Conservation (phyloP, 2,329 filamentous ascomycete species). For the Hawksworthiomyces lignivorus region DNA sequence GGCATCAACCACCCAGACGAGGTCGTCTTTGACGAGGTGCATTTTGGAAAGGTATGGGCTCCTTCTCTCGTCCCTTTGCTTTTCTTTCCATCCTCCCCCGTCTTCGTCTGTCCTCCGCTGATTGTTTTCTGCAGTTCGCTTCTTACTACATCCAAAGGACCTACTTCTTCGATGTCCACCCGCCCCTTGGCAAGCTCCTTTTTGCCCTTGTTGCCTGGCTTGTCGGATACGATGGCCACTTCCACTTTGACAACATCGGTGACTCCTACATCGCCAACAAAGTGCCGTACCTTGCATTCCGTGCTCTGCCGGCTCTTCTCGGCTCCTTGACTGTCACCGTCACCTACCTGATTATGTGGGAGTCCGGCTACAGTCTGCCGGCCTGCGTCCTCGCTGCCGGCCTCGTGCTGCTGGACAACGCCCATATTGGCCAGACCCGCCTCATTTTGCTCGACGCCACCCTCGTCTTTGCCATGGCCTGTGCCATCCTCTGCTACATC, state of each 20-base stretch:
- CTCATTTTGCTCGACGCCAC: conserved; percentile 93
- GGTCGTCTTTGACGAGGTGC: conserved; percentile 98
- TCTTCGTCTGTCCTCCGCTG: not conserved
- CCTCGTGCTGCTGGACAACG: conserved; percentile 90
- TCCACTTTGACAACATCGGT: conserved; percentile 98
- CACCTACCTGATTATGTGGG: conserved; percentile 98
- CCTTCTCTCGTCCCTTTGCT: not conserved
- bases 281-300: conserved; percentile 93
- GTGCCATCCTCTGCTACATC: conserved; percentile 88
- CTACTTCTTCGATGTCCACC: conserved; percentile 99
- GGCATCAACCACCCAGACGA: conserved; percentile 92
- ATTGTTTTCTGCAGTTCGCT: conserved; percentile 45
- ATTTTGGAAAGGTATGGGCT: conserved; percentile 87
- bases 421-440: conserved; percentile 92
- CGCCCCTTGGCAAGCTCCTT: conserved; percentile 94
- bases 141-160: conserved; percentile 88
- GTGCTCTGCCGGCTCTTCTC: conserved; percentile 83
- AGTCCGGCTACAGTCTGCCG: conserved; percentile 93
- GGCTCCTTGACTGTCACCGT: conserved; percentile 91
- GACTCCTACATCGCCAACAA: conserved; percentile 97
- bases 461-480: conserved; percentile 90
- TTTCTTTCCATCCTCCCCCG: not conserved
- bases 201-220: conserved; percentile 97
- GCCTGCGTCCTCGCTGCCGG: conserved; percentile 82
- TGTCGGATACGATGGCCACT: conserved; percentile 92